A percentile compares a stretch with the other conserved stretches of the same genome.
Evolutionary conservation across 179 eudicot species (phyloP).

Genomic region (Kewa caespitosa): DNA sequence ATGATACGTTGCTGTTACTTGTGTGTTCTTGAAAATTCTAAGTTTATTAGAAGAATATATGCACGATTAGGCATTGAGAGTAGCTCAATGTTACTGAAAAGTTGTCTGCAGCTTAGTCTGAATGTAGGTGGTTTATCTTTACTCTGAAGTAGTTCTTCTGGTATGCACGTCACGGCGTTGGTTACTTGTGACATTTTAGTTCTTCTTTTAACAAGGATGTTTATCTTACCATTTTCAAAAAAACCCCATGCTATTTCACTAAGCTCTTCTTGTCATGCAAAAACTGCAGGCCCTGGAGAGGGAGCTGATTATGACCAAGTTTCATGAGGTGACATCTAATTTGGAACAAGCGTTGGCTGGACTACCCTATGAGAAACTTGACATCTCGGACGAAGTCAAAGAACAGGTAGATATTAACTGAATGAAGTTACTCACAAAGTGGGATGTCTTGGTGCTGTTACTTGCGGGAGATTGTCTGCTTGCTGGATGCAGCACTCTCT

Average conservation of each 20-base stretch:
- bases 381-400: constrained; percentile 87
- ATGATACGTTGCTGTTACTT: not conserved
- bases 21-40: not conserved
- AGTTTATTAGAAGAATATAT: not conserved
- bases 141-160: not conserved
- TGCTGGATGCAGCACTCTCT: not conserved
- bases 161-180: not conserved
- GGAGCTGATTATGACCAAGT: constrained; percentile 65
- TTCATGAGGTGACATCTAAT: constrained; percentile 63
- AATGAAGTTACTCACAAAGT: constrained; percentile 1
- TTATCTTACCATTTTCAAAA: not conserved
- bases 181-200: not conserved
- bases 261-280: constrained; percentile 10
- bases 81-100: not conserved
- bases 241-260: not conserved
- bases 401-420: constrained; percentile 67
- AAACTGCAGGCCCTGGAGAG: constrained; percentile 67
- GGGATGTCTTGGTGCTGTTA: not conserved
- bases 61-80: not conserved
- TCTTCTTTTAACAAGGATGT: not conserved
- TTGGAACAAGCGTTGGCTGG: constrained; percentile 74
- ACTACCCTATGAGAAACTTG: constrained; percentile 66
- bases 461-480: not conserved
- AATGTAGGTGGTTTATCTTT: not conserved
- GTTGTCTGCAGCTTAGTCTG: not conserved